Evolutionary conservation across 2,329 filamentous ascomycete species (phyloP), one percentile per base, ranked within the genome.

Genomic region (Aspergillus sergii): DNA sequence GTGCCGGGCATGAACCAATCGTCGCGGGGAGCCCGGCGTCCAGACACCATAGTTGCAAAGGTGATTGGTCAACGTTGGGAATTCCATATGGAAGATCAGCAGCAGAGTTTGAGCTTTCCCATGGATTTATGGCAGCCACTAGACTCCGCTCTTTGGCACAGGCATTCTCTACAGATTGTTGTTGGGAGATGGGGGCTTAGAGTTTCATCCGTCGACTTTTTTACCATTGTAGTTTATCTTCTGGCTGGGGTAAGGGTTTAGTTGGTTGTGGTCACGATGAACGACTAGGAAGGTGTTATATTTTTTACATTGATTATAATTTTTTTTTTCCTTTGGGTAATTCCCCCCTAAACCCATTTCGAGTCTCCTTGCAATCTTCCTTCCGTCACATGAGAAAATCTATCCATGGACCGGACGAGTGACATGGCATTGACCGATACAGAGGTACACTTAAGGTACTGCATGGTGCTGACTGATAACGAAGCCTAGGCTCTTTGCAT

Each of bases 21-120:
- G 57, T 32, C 54, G 60, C 57, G 50, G 19, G 55, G 53, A 59
- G 60, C 55, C 56, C 39, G 46, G 58, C 43, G 53, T 46, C 54
- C 54, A 64, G 60, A 66, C 62, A 45, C 64, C 64, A 2, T 36
- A 60, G 63, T 57, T 59, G 28, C 54, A 21, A 39, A 45, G 3
- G 41, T 61, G 36, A 73, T 74, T 53, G 73, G 68, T 36, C 66
- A 58, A 10, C 58, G 32, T 14, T 62, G 64, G 26, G 57, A 62
- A 66, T 61, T 68, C 63, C 65, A 69, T 36, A 68, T 70, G 58
- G 58, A 68, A 66, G 60, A 76, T 70, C 69, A 63, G 64, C 72
- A 59, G 50, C 59, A 63, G 62, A 66, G 62, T 65, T 67, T 62
- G 63, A 45, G 50, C 56, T 56, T 66, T 66, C 48, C 63, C 67